Evolutionary conservation across 2,329 filamentous ascomycete species (phyloP), one percentile per base, ranked within the genome.

Genomic region (Verticillium klebahnii): DNA sequence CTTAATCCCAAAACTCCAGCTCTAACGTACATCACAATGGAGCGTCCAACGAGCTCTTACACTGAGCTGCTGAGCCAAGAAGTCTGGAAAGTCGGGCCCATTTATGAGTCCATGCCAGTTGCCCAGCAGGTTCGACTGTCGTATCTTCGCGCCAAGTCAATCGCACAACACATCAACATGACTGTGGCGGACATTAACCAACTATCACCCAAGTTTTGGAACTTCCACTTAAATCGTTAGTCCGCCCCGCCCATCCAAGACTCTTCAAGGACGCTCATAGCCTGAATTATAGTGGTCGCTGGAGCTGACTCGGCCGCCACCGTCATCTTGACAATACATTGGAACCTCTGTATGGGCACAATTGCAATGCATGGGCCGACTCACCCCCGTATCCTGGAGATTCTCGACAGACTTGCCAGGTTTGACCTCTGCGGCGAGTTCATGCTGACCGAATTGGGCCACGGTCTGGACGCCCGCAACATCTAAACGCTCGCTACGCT

Each of bases 381-480:
- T 65, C 2, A 66, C 69, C 58, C 64, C 72, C 15, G 25, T 3
- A 36, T 14, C 9, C 7, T 11, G 2, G 52, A 60, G 3, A 59
- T 69, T 6, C 61, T 71, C 14, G 23, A 62, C 2, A 57, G 65
- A 29, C 63, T 68, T 6, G 50, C 66, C 9, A 64, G 40, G 1
- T 73, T 72, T 60, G 64, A 70, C 1, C 17, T 65, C 32, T 69
- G 65, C 40, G 70, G 71, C 29, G 68, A 75, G 56, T 79, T 75
- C 59, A 69, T 78, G 68, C 67, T 78, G 2, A 78, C 75, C 0
- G 75, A 79, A 60, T 61, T 77, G 5, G 73, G 73, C 1, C 75
- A 77, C 60, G 75, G 76, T 1, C 66, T 77, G 3, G 75, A 78
- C 62, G 74, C 75, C 1, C 65, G 68, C 2, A 76, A 77, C 36